Evolutionary conservation across 331 rosid genomes (phyloP).

Genomic region (Dryas integrifolia): DNA sequence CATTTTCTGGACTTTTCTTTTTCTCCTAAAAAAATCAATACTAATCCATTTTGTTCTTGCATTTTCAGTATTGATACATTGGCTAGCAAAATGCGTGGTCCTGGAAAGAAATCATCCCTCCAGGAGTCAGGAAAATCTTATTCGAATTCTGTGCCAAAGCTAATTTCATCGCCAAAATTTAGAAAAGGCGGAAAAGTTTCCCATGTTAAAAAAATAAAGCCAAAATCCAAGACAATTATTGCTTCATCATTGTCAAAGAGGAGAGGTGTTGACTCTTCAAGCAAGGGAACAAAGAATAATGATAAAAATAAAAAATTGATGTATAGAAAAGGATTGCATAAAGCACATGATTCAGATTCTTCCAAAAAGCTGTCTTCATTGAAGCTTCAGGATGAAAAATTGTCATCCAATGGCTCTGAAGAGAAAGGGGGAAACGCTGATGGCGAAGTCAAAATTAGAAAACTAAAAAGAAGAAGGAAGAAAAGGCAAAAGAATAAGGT

Average conservation of each 20-base stretch:
- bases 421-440: slow-evolving; percentile 35
- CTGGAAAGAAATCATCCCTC: slow-evolving; percentile 42
- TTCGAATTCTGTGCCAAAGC: slow-evolving; percentile 39
- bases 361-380: slow-evolving; percentile 38
- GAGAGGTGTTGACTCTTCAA: slow-evolving; percentile 31
- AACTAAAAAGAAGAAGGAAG: slow-evolving; percentile 52
- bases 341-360: slow-evolving; percentile 35
- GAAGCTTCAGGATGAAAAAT: slow-evolving; percentile 38
- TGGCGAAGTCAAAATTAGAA: slow-evolving; percentile 35
- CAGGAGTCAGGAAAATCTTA: slow-evolving; percentile 42
- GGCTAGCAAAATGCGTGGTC: slow-evolving; percentile 51
- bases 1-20: neutral
- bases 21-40: neutral
- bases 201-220: slow-evolving; percentile 40
- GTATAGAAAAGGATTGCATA: slow-evolving; percentile 26
- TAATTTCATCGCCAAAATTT: slow-evolving; percentile 31
- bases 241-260: slow-evolving; percentile 39
- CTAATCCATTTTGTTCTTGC: slow-evolving; percentile 17
- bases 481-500: slow-evolving; percentile 40
- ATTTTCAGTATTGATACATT: slow-evolving; percentile 35
- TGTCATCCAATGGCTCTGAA: slow-evolving; percentile 24
- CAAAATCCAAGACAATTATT: slow-evolving; percentile 39
- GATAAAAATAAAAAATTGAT: slow-evolving; percentile 34
- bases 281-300: slow-evolving; percentile 34
- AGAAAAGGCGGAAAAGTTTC: slow-evolving; percentile 38